These are phyloP conservation scores for Sporothrix curviconia DNA, from an alignment of 2,329 filamentous ascomycete species.

Conservation along the genomic window DNA sequence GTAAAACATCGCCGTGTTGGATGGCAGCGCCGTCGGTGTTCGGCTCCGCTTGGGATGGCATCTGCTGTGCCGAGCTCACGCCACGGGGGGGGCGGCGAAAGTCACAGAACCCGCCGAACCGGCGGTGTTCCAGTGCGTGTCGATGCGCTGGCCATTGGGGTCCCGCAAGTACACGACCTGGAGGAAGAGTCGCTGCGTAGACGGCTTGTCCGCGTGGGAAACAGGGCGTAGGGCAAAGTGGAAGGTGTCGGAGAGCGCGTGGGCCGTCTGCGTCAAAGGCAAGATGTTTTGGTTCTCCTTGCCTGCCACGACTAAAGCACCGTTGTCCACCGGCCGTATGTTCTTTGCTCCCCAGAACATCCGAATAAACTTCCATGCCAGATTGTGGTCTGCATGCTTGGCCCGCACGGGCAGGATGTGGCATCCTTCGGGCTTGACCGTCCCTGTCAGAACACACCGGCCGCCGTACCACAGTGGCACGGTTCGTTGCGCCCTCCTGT, in stretches of 20 bases:
- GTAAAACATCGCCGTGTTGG: background rate
- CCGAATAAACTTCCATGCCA: background rate
- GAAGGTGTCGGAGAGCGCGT: background rate
- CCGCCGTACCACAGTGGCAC: background rate
- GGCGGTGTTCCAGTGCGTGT: background rate
- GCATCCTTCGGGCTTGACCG: conserved; percentile 1
- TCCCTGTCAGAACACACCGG: conserved; percentile 6
- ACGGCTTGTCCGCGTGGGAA: background rate
- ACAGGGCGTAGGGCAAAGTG: background rate
- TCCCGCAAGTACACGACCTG: background rate
- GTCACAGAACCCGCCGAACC: conserved; percentile 4
- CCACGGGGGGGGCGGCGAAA: conserved; percentile 5
- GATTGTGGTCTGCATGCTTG: background rate
- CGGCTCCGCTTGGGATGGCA: background rate
- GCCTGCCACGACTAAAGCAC: background rate
- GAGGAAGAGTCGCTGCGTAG: background rate
- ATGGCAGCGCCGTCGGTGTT: background rate
- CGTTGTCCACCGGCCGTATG: too few species aligned
- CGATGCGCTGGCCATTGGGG: background rate
- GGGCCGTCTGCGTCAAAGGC: background rate
- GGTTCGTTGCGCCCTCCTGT: background rate
- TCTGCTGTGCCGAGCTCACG: background rate
- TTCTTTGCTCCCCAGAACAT: background rate
- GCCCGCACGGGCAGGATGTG: conserved; percentile 12
- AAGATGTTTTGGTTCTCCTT: conserved; percentile 3